Evolutionary conservation across 2,329 filamentous ascomycete species (phyloP).

Genomic region (Alternaria incomplexa): DNA sequence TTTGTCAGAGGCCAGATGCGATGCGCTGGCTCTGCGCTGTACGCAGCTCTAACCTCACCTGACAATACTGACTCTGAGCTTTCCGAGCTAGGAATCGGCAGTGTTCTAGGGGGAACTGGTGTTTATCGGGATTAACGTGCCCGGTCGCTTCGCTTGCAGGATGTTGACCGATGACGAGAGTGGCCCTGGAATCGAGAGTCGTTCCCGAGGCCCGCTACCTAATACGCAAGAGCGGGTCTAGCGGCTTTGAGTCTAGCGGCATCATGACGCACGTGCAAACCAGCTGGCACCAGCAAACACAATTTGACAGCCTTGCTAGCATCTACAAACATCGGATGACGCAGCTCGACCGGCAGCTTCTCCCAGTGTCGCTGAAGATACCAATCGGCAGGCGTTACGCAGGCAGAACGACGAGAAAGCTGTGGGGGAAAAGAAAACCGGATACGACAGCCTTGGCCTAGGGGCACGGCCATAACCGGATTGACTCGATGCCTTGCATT

Average conservation of each 20-base stretch:
- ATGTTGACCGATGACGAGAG: slow-evolving; percentile 22
- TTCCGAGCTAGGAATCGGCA: neutral
- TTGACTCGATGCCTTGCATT: neutral
- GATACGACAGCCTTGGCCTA: slow-evolving; percentile 4
- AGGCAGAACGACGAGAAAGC: neutral
- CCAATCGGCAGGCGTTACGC: neutral
- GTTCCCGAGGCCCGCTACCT: slow-evolving; percentile 18
- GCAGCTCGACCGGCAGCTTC: neutral
- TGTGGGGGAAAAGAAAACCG: neutral
- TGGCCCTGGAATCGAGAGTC: slow-evolving; percentile 21
- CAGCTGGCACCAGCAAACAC: neutral
- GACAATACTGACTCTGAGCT: slow-evolving; percentile 1
- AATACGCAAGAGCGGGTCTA: slow-evolving; percentile 7
- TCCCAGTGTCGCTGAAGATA: neutral
- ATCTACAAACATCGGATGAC: neutral
- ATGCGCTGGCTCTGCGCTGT: neutral
- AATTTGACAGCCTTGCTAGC: neutral
- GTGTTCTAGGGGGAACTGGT: slow-evolving; percentile 16
- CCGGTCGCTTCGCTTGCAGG: slow-evolving; percentile 10
- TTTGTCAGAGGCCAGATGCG: neutral
- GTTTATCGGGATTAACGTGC: slow-evolving; percentile 17
- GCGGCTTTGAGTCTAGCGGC: neutral
- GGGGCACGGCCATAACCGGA: neutral
- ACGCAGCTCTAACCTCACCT: neutral
- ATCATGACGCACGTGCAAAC: neutral